Evolutionary conservation across 1,284 basidiomycete species (phyloP).

Genomic region (Leccinum fuscescens): DNA sequence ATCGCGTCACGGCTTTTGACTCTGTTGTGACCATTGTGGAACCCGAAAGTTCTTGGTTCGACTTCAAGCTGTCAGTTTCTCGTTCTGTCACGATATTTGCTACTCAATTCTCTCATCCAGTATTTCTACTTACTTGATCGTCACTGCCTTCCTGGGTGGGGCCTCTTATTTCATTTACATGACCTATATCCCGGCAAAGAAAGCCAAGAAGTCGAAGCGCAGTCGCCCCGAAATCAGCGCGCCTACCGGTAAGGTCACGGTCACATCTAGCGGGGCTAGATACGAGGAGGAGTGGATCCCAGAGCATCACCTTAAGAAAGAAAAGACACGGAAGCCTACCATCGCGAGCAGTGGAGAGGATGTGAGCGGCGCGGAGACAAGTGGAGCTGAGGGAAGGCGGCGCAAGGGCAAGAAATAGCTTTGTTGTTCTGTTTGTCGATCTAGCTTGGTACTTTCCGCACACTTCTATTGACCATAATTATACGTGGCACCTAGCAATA

Average conservation of each 20-base stretch:
- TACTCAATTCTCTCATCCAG: conserved; percentile 39
- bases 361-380: conserved; percentile 56
- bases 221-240: conserved; percentile 45
- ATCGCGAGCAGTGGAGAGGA: conserved; percentile 65
- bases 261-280: conserved; percentile 66
- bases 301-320: conserved; percentile 77
- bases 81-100: neutral
- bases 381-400: conserved; percentile 56
- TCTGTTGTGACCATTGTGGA: conserved; percentile 82
- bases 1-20: conserved; percentile 74
- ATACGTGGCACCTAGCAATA: conserved; percentile 1
- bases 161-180: conserved; percentile 68
- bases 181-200: conserved; percentile 61
- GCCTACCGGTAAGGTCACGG: conserved; percentile 61
- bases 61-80: conserved; percentile 70
- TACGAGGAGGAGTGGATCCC: conserved; percentile 95
- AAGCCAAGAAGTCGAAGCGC: conserved; percentile 36
- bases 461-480: conserved; percentile 8
- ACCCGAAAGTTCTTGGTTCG: conserved; percentile 75
- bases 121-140: conserved; percentile 74
- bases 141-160: conserved; percentile 63
- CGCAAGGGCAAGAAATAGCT: conserved; percentile 58
- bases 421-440: neutral
- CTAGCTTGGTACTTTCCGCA: conserved; percentile 1
- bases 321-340: conserved; percentile 50